phyloP scores from a whole-genome alignment of 495 filamentous ascomycete genomes.

The Cercophora samala region DNA sequence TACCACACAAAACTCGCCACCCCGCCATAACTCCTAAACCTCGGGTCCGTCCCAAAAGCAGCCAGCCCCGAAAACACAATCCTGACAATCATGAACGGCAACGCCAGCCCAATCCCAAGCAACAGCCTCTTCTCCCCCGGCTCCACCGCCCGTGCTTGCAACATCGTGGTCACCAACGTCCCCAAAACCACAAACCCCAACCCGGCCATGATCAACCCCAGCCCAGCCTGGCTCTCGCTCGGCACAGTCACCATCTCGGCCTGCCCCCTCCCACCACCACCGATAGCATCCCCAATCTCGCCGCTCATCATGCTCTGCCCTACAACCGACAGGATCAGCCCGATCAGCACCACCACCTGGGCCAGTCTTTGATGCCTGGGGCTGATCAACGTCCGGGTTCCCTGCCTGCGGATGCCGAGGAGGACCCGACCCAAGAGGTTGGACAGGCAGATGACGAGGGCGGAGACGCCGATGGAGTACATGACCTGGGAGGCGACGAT shows the following conservation, averaged over 20 bases:
- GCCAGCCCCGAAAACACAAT: constrained; percentile 33
- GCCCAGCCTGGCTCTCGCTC: constrained; percentile 26
- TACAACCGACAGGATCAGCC: constrained; percentile 33
- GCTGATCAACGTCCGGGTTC: constrained; percentile 20
- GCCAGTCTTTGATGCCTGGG: constrained; percentile 24
- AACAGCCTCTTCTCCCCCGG: constrained; percentile 37
- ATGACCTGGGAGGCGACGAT: constrained; percentile 29
- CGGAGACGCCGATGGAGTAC: constrained; percentile 34
- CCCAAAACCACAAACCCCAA: constrained; percentile 28
- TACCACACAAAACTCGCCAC: constrained; percentile 23
- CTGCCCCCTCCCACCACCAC: not conserved
- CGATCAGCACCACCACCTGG: constrained; percentile 29
- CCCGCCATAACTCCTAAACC: constrained; percentile 32
- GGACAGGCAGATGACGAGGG: constrained; percentile 32
- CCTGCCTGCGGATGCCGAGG: constrained; percentile 20
- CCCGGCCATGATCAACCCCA: constrained; percentile 31
- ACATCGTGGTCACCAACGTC: constrained; percentile 24
- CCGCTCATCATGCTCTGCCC: constrained; percentile 24
- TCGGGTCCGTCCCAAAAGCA: constrained; percentile 25
- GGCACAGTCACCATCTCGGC: constrained; percentile 19
- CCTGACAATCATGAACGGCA: constrained; percentile 42
- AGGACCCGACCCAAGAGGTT: constrained; percentile 33
- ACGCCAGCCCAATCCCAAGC: constrained; percentile 28
- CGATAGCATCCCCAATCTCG: constrained; percentile 13
- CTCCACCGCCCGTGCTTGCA: constrained; percentile 26